Conservation (phyloP, 176 grass and related monocot species). For the Paspalum notatum region DNA sequence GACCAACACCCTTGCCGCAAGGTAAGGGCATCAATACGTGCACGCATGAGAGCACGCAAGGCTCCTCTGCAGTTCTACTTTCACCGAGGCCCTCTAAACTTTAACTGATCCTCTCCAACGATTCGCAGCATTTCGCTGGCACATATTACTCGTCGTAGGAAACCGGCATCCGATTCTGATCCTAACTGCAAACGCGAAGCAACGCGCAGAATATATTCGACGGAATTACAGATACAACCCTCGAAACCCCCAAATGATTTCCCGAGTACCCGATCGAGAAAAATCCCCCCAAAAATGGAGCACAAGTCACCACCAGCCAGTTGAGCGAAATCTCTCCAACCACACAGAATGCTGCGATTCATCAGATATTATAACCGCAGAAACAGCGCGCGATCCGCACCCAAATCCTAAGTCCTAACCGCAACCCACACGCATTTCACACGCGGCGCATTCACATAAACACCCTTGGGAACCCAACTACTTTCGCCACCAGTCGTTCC, state of each 20-base stretch:
- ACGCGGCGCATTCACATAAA: not conserved
- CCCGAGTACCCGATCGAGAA: not conserved
- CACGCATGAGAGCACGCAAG: slow-evolving; percentile 30
- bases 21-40: slow-evolving; percentile 22
- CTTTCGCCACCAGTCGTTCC: not conserved
- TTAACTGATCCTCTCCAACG: not conserved
- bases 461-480: not conserved
- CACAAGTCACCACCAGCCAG: not conserved
- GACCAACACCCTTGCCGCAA: not conserved
- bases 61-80: not conserved
- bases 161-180: slow-evolving; percentile 1
- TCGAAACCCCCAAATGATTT: not conserved
- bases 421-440: not conserved
- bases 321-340: not conserved
- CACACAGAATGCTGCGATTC: not conserved
- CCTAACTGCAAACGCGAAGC: not conserved
- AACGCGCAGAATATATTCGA: slow-evolving; percentile 9
- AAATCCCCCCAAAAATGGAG: not conserved
- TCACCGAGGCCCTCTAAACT: not conserved
- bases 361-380: not conserved
- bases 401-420: not conserved
- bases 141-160: not conserved
- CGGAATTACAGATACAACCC: not conserved
- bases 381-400: not conserved
- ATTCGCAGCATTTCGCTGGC: not conserved